Evolutionary conservation across 2,329 filamentous ascomycete genomes (phyloP).

Genomic region (Sphaerulina musiva): DNA sequence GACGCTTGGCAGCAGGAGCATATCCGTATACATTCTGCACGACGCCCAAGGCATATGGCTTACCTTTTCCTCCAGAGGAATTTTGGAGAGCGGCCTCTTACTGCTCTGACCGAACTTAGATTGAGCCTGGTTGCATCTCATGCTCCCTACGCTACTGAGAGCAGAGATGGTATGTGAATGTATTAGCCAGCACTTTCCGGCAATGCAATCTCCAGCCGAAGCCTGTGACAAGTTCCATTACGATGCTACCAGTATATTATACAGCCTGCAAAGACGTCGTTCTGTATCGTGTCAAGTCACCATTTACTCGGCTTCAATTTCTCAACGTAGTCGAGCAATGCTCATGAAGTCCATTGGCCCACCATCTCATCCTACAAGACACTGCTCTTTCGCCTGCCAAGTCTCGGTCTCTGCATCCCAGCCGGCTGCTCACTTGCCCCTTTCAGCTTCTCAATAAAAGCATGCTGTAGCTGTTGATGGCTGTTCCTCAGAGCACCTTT

Average conservation of each 20-base stretch:
- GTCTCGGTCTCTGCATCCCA: conserved; percentile 16
- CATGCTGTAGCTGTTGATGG: conserved; percentile 27
- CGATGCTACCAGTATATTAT: too few relatives aligned
- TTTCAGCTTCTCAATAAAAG: conserved; percentile 30
- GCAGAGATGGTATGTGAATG: too few relatives aligned
- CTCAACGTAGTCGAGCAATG: neutral
- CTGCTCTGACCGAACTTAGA: too few relatives aligned
- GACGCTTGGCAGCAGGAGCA: conserved; percentile 1
- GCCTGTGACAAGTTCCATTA: too few relatives aligned
- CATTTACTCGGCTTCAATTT: too few relatives aligned
- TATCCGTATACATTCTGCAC: neutral
- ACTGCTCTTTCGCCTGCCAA: conserved; percentile 19
- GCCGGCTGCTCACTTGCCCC: conserved; percentile 16
- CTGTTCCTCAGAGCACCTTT: conserved; percentile 32
- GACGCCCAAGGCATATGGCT: too few relatives aligned
- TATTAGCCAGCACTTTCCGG: too few relatives aligned
- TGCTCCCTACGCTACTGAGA: too few relatives aligned
- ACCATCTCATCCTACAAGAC: conserved; percentile 4
- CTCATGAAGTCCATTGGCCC: neutral
- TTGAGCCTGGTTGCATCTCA: too few relatives aligned
- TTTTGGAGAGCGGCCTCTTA: too few relatives aligned
- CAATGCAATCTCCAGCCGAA: neutral
- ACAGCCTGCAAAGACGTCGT: neutral
- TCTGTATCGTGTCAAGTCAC: neutral
- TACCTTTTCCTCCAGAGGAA: too few relatives aligned